Percentiles rank a stretch among this genome's conserved stretches.
Evolutionary conservation across 257 asterid species (phyloP).

Genomic region (Solanum paucissectum): DNA sequence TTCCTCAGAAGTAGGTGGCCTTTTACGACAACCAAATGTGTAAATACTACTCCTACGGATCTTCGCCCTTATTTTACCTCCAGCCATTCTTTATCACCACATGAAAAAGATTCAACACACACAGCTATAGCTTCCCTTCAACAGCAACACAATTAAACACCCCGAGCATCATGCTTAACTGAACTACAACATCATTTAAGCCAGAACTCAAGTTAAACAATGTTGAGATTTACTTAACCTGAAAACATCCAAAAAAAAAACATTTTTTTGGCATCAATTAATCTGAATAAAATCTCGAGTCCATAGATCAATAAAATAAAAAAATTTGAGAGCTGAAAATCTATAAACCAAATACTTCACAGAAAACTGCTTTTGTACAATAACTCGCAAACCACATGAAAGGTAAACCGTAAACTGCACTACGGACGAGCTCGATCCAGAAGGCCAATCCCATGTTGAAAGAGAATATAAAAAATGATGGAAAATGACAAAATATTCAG

Average conservation of each 20-base stretch:
- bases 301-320: not conserved
- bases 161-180: slow-evolving; percentile 13
- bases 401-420: not conserved
- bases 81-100: slow-evolving; percentile 33
- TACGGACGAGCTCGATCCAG: not conserved
- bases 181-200: not conserved
- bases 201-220: not conserved
- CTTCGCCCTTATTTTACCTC: slow-evolving; percentile 71
- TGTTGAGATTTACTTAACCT: not conserved
- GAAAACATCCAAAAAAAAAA: not conserved
- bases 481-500: not conserved
- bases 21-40: slow-evolving; percentile 59
- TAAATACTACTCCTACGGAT: slow-evolving; percentile 65
- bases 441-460: not conserved
- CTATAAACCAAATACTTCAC: not conserved
- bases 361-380: not conserved
- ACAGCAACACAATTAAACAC: slow-evolving; percentile 24
- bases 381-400: not conserved
- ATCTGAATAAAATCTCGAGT: not conserved
- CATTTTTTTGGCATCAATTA: not conserved
- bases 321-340: not conserved
- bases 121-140: slow-evolving; percentile 11
- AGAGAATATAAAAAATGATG: not conserved
- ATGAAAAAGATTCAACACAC: not conserved
- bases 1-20: slow-evolving; percentile 36